Evolutionary conservation across 2,329 filamentous ascomycete species (phyloP), one percentile per base, ranked within the genome.

Genomic region (Myriangium duriaei): DNA sequence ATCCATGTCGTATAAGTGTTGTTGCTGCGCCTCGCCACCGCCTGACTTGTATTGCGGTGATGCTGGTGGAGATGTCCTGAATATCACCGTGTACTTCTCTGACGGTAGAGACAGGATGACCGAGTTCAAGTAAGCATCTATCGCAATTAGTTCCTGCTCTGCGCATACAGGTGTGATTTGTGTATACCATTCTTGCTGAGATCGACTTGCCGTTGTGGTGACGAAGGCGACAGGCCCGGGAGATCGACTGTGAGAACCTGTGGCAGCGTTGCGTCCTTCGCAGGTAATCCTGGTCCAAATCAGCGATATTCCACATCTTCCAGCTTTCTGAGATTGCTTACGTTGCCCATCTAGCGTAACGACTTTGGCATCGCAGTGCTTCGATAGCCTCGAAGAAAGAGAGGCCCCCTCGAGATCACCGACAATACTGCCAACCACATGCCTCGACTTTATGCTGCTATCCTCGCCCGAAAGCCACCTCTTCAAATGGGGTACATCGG

Each of bases 21-120:
- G 13, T 30, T 45, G 21, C 40, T 46, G 36, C 46, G 43, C 26
- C 37, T 43, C 24, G 13, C 43, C 32, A n/a, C 12, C 18, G 16
- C 24, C 12, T 15, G 9, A 14, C 24, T n/a, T 4, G 12, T n/a
- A 11, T 37, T 43, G 32, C 10, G 37, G 14, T 46, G 52, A 49
- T 3, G 52, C 48, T 31, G 60, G 58, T 1, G 78, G 74, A 0
- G 74, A 77, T 5, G 80, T 82, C 32, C 76, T 70, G 57, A 86
- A 84, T 45, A 94, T 63, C 40, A 94, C 68, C 0, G 83, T 91
- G 60, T 82, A 88, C 44, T 68, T 67, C 10, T 61, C 45, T 17
- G 56, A 54, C n/a, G 63, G 32, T 9, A 43, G 30, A 12, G 17
- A 13, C 14, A 18, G 16, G 29, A 40, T 28, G 6, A 43, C 16